phyloP scores from a whole-genome alignment of 345 rosid genomes.

The Litchi chinensis region DNA sequence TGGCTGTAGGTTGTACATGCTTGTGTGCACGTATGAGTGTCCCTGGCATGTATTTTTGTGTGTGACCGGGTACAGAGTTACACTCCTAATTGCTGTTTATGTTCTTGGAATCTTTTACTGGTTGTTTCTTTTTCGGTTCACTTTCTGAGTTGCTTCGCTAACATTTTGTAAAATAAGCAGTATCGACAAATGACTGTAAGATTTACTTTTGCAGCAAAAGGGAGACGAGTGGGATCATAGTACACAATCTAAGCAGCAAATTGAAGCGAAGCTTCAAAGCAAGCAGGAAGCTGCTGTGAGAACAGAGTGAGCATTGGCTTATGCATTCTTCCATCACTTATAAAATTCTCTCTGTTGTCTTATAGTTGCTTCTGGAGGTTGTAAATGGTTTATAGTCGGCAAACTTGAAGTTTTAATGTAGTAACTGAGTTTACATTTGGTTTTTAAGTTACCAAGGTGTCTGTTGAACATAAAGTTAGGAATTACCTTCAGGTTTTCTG shows the following conservation, averaged over 20 bases:
- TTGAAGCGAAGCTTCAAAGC: constrained; percentile 58
- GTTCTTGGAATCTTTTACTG: not conserved
- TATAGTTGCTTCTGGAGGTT: no score
- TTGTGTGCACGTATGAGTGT: not conserved
- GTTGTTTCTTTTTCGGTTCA: not conserved
- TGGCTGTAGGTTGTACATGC: not conserved
- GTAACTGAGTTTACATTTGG: no score
- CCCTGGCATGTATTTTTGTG: not conserved
- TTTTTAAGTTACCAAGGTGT: no score
- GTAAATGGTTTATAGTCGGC: not conserved
- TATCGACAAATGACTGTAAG: not conserved
- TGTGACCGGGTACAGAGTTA: not conserved
- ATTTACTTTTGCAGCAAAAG: constrained; percentile 33
- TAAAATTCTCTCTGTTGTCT: not conserved
- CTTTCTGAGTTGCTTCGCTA: not conserved
- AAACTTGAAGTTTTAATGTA: not conserved
- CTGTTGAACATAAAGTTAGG: no score
- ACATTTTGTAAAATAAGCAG: not conserved
- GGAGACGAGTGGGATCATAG: constrained; percentile 75
- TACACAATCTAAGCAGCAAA: constrained; percentile 63
- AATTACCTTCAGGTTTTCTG: no score
- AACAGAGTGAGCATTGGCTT: constrained; percentile 90
- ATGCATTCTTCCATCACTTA: constrained; percentile 89
- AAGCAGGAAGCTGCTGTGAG: constrained; percentile 81
- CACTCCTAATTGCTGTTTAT: not conserved